phyloP scores from a whole-genome alignment of 768 basidiomycete genomes.

The Fibroporia radiculosa region DNA sequence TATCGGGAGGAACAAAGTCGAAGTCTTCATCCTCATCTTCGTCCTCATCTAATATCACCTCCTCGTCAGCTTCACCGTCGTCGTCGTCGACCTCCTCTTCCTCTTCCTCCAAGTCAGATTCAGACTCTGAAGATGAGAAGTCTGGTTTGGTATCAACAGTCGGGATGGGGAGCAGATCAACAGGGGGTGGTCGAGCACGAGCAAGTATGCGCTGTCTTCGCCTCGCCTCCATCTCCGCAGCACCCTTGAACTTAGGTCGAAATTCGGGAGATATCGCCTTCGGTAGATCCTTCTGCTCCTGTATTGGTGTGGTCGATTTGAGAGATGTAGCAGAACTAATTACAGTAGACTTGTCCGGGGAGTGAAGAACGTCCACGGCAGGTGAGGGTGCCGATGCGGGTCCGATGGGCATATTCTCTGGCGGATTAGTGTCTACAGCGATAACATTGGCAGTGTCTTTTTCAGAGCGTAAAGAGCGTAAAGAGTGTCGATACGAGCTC shows the following conservation, averaged over 20 bases:
- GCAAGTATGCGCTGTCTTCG: conserved; percentile 60
- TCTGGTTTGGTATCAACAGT: conserved; percentile 37
- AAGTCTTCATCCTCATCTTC: conserved; percentile 56
- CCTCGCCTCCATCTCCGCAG: conserved; percentile 81
- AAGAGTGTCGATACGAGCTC: conserved; percentile 16
- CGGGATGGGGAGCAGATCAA: conserved; percentile 25
- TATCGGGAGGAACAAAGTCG: conserved; percentile 33
- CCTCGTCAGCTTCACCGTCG: conserved; percentile 47
- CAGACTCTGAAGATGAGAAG: conserved; percentile 34
- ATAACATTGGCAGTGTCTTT: too few species aligned
- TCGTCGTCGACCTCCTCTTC: conserved; percentile 40
- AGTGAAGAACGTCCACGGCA: background rate
- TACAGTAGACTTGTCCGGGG: conserved; percentile 1
- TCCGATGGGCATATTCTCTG: too few species aligned
- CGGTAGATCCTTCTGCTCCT: conserved; percentile 25
- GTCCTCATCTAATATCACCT: conserved; percentile 27
- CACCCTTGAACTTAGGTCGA: conserved; percentile 72
- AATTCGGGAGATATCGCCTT: conserved; percentile 37
- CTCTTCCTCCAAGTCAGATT: conserved; percentile 36
- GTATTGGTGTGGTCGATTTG: background rate
- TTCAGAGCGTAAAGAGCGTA: conserved; percentile 1
- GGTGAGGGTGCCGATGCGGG: background rate
- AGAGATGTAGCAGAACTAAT: conserved; percentile 8
- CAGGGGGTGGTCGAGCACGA: conserved; percentile 35
- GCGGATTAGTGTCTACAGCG: too few species aligned